phyloP scores from a whole-genome alignment of 2,329 filamentous ascomycete species.

The Penicillium occitanis region DNA sequence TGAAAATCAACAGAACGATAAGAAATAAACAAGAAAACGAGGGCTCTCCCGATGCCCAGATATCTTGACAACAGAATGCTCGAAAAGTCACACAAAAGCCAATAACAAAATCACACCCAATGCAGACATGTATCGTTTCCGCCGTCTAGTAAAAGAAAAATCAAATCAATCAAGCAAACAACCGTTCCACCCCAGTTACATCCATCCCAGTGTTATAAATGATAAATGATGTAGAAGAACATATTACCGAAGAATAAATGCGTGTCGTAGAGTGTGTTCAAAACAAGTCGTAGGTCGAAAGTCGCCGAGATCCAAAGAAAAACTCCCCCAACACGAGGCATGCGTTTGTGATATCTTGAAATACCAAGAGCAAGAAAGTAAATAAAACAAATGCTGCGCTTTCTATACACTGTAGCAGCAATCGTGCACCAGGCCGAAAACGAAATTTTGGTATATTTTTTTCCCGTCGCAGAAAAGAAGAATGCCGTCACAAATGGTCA shows the following conservation, averaged over 20 bases:
- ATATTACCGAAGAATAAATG: conserved; percentile 25
- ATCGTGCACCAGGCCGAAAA: conserved; percentile 34
- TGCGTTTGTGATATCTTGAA: conserved; percentile 29
- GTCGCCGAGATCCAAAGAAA: conserved; percentile 27
- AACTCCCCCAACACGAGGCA: conserved; percentile 39
- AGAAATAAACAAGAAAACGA: conserved; percentile 26
- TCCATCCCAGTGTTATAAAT: conserved; percentile 24
- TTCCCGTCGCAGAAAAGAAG: conserved; percentile 38
- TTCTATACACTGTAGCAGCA: conserved; percentile 43
- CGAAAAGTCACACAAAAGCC: not conserved
- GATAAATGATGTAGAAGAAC: conserved; percentile 26
- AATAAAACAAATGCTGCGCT: conserved; percentile 37
- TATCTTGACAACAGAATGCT: conserved; percentile 25
- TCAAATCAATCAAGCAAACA: conserved; percentile 29
- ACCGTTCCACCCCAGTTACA: conserved; percentile 36
- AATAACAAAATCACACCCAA: conserved; percentile 35
- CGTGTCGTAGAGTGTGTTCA: conserved; percentile 24
- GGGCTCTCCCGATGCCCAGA: conserved; percentile 18
- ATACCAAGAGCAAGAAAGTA: conserved; percentile 21
- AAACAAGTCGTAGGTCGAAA: conserved; percentile 29
- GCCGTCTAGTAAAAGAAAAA: conserved; percentile 37
- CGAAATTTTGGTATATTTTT: conserved; percentile 27
- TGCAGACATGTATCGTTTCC: conserved; percentile 49
- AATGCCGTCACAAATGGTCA: conserved; percentile 19
- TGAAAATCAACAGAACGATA: conserved; percentile 24